Base-by-base conservation (phyloP, 2,329 filamentous ascomycete genomes). In the Sporothrix humicola region DNA sequence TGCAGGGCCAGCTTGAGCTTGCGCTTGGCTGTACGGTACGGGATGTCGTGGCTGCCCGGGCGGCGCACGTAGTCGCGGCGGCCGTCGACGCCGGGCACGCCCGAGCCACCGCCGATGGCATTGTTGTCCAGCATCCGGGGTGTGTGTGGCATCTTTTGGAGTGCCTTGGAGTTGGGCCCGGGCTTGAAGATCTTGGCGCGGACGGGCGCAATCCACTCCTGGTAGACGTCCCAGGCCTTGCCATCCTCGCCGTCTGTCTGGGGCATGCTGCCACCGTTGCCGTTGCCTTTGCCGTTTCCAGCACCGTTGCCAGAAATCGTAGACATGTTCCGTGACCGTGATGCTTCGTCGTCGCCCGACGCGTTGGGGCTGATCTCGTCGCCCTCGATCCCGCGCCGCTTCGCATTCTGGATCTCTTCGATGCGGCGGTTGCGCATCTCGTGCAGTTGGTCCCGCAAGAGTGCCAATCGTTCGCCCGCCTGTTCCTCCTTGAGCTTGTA, bases 1-100 rank as follows among this genome's bases (percentile, higher is more conserved):
- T 97, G 93, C 69, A 98, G 82, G 0, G 96, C 96, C 66, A 93
- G 84, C 82, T 98, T 98, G 73, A 99, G 86, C 83, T 98, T 97
- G 74, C 92, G 88, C 83, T 97, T 98, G 0, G 96, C 96, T 1
- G 91, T 91, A 37, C 93, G 89, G 82, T 98, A 97, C 0, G 95
- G 89, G 0, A 98, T 92, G 54, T 90, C 89, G 46, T 91, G 84
- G 54, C 85, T 81, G 1, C 75, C 76, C 0, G 86, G 84, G n/a
- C 86, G 77, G 15, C 77, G 85, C 71, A 84, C 84, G 74, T 89
- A 90, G 78, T 88, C 86, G 74, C 85, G 81, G 20, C 80, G 78
- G 2, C 78, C 77, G 77, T 83, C 84, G 61, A 77, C 76, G 10
- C 52, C 37, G 13, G n/a, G 44, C 9, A 44, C 50, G 58, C 56